Base-by-base conservation (phyloP, 2,329 filamentous ascomycete species). In the Phaeosphaeria sp. region DNA sequence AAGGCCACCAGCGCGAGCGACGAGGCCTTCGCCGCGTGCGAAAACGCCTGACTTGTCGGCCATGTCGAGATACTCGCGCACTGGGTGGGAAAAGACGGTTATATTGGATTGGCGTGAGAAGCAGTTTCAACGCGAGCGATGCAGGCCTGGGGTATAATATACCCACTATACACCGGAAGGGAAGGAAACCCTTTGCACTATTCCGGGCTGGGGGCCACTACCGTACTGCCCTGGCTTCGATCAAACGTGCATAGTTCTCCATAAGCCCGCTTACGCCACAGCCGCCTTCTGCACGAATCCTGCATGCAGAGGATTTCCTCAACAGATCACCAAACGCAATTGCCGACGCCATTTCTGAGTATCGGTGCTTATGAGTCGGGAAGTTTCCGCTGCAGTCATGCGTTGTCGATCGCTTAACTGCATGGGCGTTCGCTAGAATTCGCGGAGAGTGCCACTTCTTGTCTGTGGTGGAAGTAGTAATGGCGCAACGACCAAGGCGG, bases 1-100 rank as follows among this genome's bases (percentile, higher is more conserved):
- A 1, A 74, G 60, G 45, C 72, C 73, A 20, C 72, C 74, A 56
- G 48, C 63, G n/a, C 71, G 68, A 49, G 63, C 51, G 33, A 68
- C 59, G 11, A 73, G 64, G 25, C 47, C 47, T 62, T 46, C n/a
- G n/a, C 17, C n/a, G 17, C 40, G n/a, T 43, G 40, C 40, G 20
- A 21, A 21, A 21, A 43, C 27, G 39, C 33, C 46, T 8, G 43
- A 30, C 24, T 49, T 49, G 42, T 57, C 54, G 27, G 54, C 53
- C 52, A 60, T 65, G 33, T 43, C 30, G 25, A 55, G 8, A 11
- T 3, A 43, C 40, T 20, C 40, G n/a, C 30, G 6, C 6, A 13
- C 40, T 43, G 40, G n/a, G 11, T n/a, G 15, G 20, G 40, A 43
- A 21, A 43, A 43, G 40, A 6, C 40, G 18, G 20, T 43, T 43